phyloP scores from a whole-genome alignment of 1,284 basidiomycete genomes.

The Fomitiporia mediterranea region DNA sequence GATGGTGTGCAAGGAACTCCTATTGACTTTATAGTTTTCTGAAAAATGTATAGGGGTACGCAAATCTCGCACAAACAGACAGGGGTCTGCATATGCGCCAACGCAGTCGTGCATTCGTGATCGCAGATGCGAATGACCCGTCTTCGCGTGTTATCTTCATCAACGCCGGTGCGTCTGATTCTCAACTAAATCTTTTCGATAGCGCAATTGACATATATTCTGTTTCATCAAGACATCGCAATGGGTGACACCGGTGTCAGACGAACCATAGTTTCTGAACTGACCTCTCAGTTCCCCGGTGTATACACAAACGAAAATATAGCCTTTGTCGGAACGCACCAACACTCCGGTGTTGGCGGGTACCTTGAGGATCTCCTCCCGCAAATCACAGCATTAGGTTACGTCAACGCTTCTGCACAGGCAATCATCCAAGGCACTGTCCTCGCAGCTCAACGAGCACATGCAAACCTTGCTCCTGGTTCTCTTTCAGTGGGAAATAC shows the following conservation, averaged over 20 bases:
- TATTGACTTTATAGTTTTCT: neutral
- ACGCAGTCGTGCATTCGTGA: conserved; percentile 71
- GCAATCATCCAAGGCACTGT: conserved; percentile 71
- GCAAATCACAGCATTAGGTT: conserved; percentile 71
- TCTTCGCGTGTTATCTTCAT: conserved; percentile 67
- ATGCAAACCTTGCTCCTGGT: conserved; percentile 56
- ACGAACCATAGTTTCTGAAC: conserved; percentile 57
- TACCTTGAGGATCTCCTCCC: conserved; percentile 76
- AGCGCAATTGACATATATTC: neutral
- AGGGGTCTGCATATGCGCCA: conserved; percentile 80
- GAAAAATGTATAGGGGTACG: conserved; percentile 57
- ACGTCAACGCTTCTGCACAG: conserved; percentile 62
- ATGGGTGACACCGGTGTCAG: conserved; percentile 80
- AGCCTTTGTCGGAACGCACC: conserved; percentile 75
- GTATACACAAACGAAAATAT: conserved; percentile 69
- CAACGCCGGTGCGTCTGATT: conserved; percentile 51
- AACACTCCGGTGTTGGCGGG: conserved; percentile 75
- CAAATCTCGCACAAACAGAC: conserved; percentile 61
- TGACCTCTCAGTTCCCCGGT: conserved; percentile 53
- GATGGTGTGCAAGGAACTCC: conserved; percentile 44
- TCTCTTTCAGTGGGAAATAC: conserved; percentile 63
- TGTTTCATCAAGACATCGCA: conserved; percentile 64
- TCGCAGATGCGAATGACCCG: conserved; percentile 55
- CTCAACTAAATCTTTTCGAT: conserved; percentile 13
- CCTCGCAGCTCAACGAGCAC: conserved; percentile 63